Evolutionary conservation across 2,329 filamentous ascomycete species (phyloP), one percentile per base, ranked within the genome.

Genomic region (Fusarium acutatum): DNA sequence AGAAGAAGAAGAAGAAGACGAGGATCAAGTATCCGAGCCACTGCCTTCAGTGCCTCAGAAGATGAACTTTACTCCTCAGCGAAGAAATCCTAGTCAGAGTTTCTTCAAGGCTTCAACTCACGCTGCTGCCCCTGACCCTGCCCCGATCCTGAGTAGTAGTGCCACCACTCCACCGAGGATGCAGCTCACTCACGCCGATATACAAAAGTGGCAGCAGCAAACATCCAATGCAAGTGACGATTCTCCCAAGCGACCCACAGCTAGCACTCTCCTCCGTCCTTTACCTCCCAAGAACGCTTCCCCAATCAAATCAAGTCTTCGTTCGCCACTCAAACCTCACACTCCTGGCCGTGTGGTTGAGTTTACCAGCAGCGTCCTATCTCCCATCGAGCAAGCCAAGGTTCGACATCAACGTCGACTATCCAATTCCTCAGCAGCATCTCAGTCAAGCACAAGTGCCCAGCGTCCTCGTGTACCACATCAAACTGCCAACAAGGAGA

Each of bases 271-370:
- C n/a, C 83, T 88, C 28, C 85, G 86, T 12, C 85, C 86, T 5
- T 81, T 86, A 7, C 88, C 88, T 18, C 83, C 86, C 58, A 86
- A 83, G 67, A 83, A 85, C n/a, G 84, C 85, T 9, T 90, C 88
- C 3, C 88, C 89, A 0, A 83, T 80, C 14, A 91, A 90, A 76
- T 90, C 89, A 2, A 88, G 84, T 72, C 80, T 91, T 30, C 85
- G 89, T 24, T 89, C 88, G 8, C 87, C 88, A 1, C 77, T 88
- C 24, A 91, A 90, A 75, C 85, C 87, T 7, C 88, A 85, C 69
- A 90, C 87, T 5, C 88, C 87, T 2, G 89, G 89, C 9, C 85
- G 87, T 1, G 86, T 90, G 2, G 89, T 91, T 20, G 88, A 89
- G 64, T 90, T 90, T 71, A 86, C 86, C 1, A 86, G 84, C 78